A percentile compares a stretch with the other conserved stretches of the same genome.
Conservation (phyloP, 495 filamentous ascomycete species). For the Mytilinidion resinicola region DNA sequence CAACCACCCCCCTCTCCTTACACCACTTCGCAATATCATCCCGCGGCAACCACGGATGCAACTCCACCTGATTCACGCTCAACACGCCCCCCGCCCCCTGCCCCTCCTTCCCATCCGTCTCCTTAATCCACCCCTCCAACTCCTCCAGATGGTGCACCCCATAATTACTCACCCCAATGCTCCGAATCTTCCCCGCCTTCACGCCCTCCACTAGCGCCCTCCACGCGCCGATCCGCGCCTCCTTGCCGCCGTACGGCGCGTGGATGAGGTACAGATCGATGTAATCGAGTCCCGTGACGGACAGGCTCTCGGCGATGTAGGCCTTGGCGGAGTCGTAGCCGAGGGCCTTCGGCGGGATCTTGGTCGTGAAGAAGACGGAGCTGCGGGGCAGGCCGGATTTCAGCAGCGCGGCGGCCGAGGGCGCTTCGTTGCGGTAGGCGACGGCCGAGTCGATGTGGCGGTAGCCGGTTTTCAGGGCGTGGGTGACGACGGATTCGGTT, state of each 20-base stretch:
- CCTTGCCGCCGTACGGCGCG: conserved; percentile 54
- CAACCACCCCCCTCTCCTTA: conserved; percentile 55
- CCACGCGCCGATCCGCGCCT: conserved; percentile 56
- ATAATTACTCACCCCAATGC: conserved; percentile 63
- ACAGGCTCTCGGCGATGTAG: conserved; percentile 47
- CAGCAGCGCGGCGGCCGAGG: conserved; percentile 56
- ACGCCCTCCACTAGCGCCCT: conserved; percentile 57
- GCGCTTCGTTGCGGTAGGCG: conserved; percentile 63
- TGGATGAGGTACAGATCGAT: conserved; percentile 59
- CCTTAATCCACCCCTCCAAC: conserved; percentile 67
- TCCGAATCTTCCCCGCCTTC: conserved; percentile 56
- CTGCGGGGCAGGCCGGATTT: conserved; percentile 52
- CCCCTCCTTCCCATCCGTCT: conserved; percentile 53
- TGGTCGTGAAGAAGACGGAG: conserved; percentile 68
- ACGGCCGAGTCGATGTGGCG: conserved; percentile 73
- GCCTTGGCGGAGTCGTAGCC: conserved; percentile 48
- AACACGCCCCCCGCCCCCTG: conserved; percentile 67
- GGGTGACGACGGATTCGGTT: conserved; percentile 50
- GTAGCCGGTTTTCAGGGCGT: conserved; percentile 65
- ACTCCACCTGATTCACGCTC: conserved; percentile 79
- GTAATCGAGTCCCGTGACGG: conserved; percentile 51
- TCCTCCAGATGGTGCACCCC: conserved; percentile 64
- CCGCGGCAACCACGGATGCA: conserved; percentile 83
- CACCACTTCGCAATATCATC: conserved; percentile 74
- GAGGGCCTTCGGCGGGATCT: conserved; percentile 46